Conservation (phyloP, 345 rosid genomes). For the Salix caprea region DNA sequence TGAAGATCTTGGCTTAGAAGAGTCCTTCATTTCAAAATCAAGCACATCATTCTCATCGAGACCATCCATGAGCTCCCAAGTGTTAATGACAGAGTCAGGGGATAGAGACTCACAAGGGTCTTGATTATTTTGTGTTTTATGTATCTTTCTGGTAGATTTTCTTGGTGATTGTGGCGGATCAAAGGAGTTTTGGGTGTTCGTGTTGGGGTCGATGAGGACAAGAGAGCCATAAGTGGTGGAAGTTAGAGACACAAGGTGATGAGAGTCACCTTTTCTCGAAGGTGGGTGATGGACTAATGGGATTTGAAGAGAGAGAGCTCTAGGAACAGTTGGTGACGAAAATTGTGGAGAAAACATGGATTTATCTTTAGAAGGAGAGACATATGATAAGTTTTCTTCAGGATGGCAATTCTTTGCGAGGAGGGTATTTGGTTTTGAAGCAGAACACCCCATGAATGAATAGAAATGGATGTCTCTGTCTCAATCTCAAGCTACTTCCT, state of each 20-base stretch:
- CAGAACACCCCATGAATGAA: constrained; percentile 75
- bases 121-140: not conserved
- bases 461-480: not conserved
- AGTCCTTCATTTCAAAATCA: constrained; percentile 30
- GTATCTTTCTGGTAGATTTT: not conserved
- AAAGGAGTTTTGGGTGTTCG: constrained; percentile 16
- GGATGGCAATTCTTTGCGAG: constrained; percentile 4
- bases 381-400: constrained; percentile 8
- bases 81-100: constrained; percentile 83
- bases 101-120: constrained; percentile 32
- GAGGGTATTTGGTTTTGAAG: constrained; percentile 44
- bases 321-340: constrained; percentile 16
- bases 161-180: constrained; percentile 27
- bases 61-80: constrained; percentile 98
- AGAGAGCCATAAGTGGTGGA: constrained; percentile 87
- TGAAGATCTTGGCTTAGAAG: constrained; percentile 3
- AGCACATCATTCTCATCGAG: constrained; percentile 54
- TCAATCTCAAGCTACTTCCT: not conserved
- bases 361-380: constrained; percentile 21
- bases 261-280: constrained; percentile 71
- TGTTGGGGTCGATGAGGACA: constrained; percentile 38
- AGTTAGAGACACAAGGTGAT: constrained; percentile 81
- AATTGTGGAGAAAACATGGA: constrained; percentile 15
- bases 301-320: constrained; percentile 59
- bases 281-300: constrained; percentile 91